Base-by-base conservation (phyloP, 148 eudicot species). In the Cornus controversa region DNA sequence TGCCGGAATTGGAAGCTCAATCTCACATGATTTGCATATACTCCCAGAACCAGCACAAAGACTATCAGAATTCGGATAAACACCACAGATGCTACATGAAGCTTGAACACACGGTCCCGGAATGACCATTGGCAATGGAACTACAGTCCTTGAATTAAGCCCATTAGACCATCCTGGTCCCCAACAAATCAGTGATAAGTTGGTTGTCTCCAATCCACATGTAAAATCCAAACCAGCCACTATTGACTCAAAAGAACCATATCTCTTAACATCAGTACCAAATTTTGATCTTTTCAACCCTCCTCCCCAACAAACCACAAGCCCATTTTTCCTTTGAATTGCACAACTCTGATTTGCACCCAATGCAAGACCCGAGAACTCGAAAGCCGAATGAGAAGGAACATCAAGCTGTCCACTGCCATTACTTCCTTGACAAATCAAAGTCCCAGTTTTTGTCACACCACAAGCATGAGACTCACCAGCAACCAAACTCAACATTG, bases 401-500 rank as follows among this genome's bases (percentile, higher is more conserved):
- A 80, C 75, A 15, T 82, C 69, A 20, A 87, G 81, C 65, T 88
- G 89, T 5, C 90, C 89, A 2, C 79, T 68, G n/a, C 72, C 77
- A 71, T 88, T 90, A 31, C 65, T 79, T 20, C 94, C 91, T 76
- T 84, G 85, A 77, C 94, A 90, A 18, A 90, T 58, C 64, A 88
- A 78, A 20, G 74, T 8, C 15, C 91, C 94, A 20, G 81, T 77
- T 40, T 36, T 71, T 6, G 85, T 66, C 74, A 90, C 70, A 26
- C 91, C 94, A 82, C 94, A 90, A 75, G 83, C 91, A 84, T 88
- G 89, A 53, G 85, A 74, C 62, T 80, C 85, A 69, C 91, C 91
- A 26, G 89, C 90, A 74, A 82, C 85, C 67, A 90, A 72, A 72
- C 78, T 88, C 66, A 78, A 53, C 94, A 88, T 85, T 34, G 87